Percentiles rank a stretch among this genome's conserved stretches.
Evolutionary conservation across 2,329 filamentous ascomycete species (phyloP).

Genomic region (Cladosporium austrohemisphaericum): DNA sequence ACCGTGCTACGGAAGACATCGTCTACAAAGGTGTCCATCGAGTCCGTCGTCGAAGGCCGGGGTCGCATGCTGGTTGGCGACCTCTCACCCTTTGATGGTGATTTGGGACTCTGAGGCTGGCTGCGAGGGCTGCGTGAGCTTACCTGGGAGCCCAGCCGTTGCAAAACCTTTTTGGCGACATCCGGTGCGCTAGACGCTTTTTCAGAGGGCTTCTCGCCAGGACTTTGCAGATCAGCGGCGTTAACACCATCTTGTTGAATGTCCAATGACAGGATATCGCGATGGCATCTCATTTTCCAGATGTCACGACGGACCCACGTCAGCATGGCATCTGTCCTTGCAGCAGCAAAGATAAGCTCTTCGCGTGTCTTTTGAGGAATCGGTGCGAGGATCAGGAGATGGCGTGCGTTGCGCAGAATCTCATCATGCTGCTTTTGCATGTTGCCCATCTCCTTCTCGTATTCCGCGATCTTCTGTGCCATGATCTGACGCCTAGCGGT

Average conservation of each 20-base stretch:
- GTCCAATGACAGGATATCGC: constrained; percentile 80
- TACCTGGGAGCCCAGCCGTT: constrained; percentile 22
- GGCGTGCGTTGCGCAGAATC: constrained; percentile 82
- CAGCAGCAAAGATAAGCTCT: constrained; percentile 77
- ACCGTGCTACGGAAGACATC: constrained; percentile 46
- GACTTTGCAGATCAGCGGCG: constrained; percentile 23
- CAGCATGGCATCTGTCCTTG: constrained; percentile 77
- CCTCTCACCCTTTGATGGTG: constrained; percentile 16
- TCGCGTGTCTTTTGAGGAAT: constrained; percentile 89
- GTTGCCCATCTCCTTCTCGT: constrained; percentile 70
- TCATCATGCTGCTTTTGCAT: constrained; percentile 75
- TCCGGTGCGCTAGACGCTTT: constrained; percentile 18
- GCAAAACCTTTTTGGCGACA: constrained; percentile 24
- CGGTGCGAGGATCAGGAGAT: constrained; percentile 82
- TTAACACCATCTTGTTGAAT: constrained; percentile 68
- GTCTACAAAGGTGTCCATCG: constrained; percentile 35
- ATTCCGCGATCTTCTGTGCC: constrained; percentile 75
- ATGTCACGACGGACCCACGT: constrained; percentile 95
- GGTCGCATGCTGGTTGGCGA: constrained; percentile 8
- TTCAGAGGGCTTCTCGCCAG: constrained; percentile 10
- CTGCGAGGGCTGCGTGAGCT: constrained; percentile 17
- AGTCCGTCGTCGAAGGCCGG: constrained; percentile 21
- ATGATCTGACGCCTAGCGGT: constrained; percentile 79
- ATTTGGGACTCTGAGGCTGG: constrained; percentile 27
- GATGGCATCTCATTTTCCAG: constrained; percentile 86